phyloP scores from a whole-genome alignment of 176 grass and related monocot genomes.

The Oryza officinalis region DNA sequence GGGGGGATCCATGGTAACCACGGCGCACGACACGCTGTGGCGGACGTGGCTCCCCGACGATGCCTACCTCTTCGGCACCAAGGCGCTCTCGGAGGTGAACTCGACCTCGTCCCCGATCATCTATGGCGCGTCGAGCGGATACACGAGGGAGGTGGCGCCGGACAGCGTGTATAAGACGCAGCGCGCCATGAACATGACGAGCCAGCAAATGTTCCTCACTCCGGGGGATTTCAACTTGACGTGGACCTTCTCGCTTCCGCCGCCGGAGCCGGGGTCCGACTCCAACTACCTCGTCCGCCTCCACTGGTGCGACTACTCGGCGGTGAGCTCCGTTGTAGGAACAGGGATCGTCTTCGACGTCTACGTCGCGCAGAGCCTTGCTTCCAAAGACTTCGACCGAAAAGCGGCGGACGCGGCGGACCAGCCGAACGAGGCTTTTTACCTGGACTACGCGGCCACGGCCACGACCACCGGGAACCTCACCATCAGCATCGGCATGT shows the following conservation, averaged over 20 bases:
- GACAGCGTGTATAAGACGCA: conserved; percentile 53
- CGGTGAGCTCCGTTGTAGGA: not conserved
- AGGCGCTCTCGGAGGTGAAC: not conserved
- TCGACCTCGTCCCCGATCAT: not conserved
- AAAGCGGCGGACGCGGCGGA: rapidly evolving
- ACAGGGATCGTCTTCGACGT: conserved; percentile 34
- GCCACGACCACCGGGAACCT: conserved; percentile 30
- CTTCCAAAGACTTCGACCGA: not conserved
- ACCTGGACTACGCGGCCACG: conserved; percentile 37
- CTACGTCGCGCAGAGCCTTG: conserved; percentile 45
- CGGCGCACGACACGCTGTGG: conserved; percentile 55
- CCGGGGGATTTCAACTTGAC: conserved; percentile 48
- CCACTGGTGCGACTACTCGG: conserved; percentile 75
- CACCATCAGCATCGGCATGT: conserved; percentile 49
- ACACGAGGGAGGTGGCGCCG: conserved; percentile 43
- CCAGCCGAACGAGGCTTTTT: conserved; percentile 26
- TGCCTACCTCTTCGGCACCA: conserved; percentile 29
- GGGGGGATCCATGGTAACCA: conserved; percentile 45
- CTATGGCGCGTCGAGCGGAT: not conserved
- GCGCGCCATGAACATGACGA: conserved; percentile 22
- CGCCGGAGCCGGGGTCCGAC: not conserved
- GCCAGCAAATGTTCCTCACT: rapidly evolving
- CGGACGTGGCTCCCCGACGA: conserved; percentile 64
- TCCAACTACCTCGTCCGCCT: conserved; percentile 57
- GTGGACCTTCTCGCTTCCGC: conserved; percentile 47